Evolutionary conservation across 106 monocot species (phyloP).

Genomic region (Agapanthus africanus): DNA sequence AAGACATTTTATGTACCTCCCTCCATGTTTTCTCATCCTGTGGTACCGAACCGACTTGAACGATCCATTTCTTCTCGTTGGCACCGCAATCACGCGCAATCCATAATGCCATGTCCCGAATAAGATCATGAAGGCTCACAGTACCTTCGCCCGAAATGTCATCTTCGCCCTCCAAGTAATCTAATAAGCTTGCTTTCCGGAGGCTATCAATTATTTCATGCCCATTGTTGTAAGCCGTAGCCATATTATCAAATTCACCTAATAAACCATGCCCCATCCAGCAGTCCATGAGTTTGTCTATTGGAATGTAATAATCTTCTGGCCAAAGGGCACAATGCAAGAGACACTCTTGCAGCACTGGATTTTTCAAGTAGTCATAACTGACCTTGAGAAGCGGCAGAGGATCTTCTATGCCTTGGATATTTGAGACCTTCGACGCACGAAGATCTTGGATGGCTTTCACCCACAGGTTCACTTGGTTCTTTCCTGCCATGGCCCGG

Average conservation of each 20-base stretch:
- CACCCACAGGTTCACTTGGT: not conserved
- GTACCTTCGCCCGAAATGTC: too few species aligned
- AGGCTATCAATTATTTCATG: constrained; percentile 6
- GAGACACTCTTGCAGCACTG: constrained; percentile 11
- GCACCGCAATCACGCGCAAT: too few species aligned
- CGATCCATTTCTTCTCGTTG: too few species aligned
- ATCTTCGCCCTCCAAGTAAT: too few species aligned
- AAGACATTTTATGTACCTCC: too few species aligned
- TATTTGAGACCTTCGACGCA: not conserved
- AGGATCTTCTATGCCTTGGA: not conserved
- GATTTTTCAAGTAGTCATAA: constrained; percentile 21
- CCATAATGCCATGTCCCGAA: too few species aligned
- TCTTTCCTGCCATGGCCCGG: not conserved
- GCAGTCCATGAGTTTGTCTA: constrained; percentile 13
- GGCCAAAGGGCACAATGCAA: constrained; percentile 25
- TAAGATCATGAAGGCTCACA: too few species aligned
- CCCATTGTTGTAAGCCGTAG: constrained; percentile 13
- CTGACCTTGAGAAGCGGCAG: constrained; percentile 17
- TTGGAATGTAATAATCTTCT: constrained; percentile 6
- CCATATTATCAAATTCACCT: constrained; percentile 2
- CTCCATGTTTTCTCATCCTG: too few species aligned
- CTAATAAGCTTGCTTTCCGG: too few species aligned
- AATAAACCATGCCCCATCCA: constrained; percentile 34
- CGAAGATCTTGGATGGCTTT: not conserved
- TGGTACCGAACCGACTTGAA: too few species aligned